These are phyloP conservation scores for Cenchrus fungigraminus DNA, from an alignment of 176 grass and related monocot genomes.

Conservation along the genomic window DNA sequence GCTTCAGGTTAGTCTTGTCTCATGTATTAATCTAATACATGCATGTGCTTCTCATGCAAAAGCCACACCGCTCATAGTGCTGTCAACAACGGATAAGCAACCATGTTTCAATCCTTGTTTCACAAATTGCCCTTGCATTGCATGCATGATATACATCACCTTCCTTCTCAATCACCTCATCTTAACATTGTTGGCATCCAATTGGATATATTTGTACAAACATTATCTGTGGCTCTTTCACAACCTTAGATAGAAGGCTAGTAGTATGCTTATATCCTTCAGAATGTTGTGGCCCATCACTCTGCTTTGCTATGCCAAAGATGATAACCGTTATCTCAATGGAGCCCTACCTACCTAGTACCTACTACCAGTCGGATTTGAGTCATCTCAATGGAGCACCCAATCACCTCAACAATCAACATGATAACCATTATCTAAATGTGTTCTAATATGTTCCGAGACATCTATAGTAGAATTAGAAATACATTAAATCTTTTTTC, in stretches of 20 bases:
- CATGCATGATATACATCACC: too few relatives aligned
- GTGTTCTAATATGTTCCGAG: background rate
- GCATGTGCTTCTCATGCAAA: background rate
- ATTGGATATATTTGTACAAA: background rate
- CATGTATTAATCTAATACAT: background rate
- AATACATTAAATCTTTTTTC: background rate
- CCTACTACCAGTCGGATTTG: background rate
- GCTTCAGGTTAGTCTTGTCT: conserved; percentile 3
- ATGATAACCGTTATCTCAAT: too few relatives aligned
- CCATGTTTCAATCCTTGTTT: background rate
- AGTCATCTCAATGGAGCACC: background rate
- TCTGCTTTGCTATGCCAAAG: background rate
- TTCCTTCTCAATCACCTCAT: background rate
- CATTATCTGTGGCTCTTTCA: background rate
- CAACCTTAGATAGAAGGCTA: background rate
- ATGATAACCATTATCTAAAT: background rate
- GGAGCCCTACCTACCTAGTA: background rate
- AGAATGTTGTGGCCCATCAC: background rate
- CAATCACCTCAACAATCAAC: background rate
- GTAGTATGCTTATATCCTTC: background rate
- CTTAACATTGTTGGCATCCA: background rate
- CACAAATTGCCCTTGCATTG: background rate
- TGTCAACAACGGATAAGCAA: background rate
- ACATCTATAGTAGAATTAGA: too few relatives aligned
- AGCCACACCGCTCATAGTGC: background rate